Base-by-base conservation (phyloP, 805 yeast species). In the Hanseniaspora clermontiae region DNA sequence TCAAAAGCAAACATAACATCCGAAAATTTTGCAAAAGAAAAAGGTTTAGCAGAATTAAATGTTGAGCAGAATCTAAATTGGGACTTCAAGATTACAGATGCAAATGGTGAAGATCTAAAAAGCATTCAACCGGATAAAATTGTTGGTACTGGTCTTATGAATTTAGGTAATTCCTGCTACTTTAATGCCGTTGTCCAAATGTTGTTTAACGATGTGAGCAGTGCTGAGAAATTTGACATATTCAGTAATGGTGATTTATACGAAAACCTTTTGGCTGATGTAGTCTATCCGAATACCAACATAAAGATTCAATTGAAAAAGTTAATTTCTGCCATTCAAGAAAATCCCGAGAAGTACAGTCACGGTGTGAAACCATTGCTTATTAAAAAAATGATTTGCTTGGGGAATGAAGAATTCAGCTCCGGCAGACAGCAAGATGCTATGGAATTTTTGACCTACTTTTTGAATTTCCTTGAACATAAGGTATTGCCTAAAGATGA, bases 351-450 rank as follows among this genome's bases (percentile, higher is more conserved):
- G 5, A 75, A 74, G 46, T 87, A 82, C 66, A 93, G 87, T 65
- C 64, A 72, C 43, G 97, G 97, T 5, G 75, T 93, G 19, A 77
- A 80, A 53, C 96, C 96, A 0, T 72, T 79, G 0, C 75, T 84
- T 49, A 82, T 93, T 69, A 91, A 91, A 66, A 72, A 79, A 9
- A 71, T 88, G 29, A 74, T 93, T 53, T 96, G 96, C 3, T 77
- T 77, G 51, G 79, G 80, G 39, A 95, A 93, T 67, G 74, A 74
- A 17, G 98, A 93, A 64, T 93, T 93, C 63, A 75, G 82, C 47
- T 82, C 95, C 0, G 86, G 83, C 76, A 80, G 82, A 62, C 99
- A 93, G 66, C 98, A 93, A 68, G 99, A 93, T 72, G 93, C 97
- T 0, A 85, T 82, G 72, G 98, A 93, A 67, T 93, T 89, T 65